Percentiles rank a stretch among this genome's conserved stretches.
Conservation (phyloP, 768 basidiomycete species). For the Hydnomerulius pinastri region DNA sequence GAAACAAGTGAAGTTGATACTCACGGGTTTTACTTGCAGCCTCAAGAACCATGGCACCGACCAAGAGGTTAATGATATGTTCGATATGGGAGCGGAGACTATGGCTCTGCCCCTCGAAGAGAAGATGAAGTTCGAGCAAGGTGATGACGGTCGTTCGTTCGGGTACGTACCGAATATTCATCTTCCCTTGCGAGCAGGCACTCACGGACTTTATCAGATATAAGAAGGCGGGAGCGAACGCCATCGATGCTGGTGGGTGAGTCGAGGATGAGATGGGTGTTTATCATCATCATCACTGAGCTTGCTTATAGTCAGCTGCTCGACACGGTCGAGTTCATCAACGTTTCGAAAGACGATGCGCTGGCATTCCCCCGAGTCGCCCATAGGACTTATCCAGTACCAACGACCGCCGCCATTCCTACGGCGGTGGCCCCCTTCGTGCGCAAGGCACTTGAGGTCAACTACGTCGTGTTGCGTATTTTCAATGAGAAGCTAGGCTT, state of each 20-base stretch:
- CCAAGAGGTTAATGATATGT: conserved; percentile 38
- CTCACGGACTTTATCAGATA: conserved; percentile 39
- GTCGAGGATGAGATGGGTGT: background rate
- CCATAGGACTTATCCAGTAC: conserved; percentile 57
- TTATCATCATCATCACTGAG: background rate
- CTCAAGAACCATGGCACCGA: conserved; percentile 47
- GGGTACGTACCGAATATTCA: conserved; percentile 24
- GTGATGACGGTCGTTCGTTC: conserved; percentile 41
- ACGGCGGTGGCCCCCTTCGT: conserved; percentile 56
- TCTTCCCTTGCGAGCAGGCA: background rate
- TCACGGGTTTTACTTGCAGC: conserved; percentile 20
- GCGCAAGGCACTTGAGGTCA: conserved; percentile 57
- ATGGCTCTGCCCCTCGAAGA: conserved; percentile 44
- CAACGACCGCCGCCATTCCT: conserved; percentile 52
- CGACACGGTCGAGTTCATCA: conserved; percentile 65
- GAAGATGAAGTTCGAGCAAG: conserved; percentile 45
- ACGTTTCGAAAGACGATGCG: conserved; percentile 69
- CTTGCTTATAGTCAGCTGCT: conserved; percentile 17
- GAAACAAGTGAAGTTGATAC: background rate
- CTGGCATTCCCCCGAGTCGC: conserved; percentile 55
- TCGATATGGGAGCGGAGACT: conserved; percentile 42
- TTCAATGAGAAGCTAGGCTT: conserved; percentile 60
- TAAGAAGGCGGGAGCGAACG: conserved; percentile 64
- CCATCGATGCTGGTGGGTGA: conserved; percentile 58
- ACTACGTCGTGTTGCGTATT: conserved; percentile 51